Evolutionary conservation across 2,329 filamentous ascomycete species (phyloP), one percentile per base, ranked within the genome.

Genomic region (Torrubiella hemipterigena): DNA sequence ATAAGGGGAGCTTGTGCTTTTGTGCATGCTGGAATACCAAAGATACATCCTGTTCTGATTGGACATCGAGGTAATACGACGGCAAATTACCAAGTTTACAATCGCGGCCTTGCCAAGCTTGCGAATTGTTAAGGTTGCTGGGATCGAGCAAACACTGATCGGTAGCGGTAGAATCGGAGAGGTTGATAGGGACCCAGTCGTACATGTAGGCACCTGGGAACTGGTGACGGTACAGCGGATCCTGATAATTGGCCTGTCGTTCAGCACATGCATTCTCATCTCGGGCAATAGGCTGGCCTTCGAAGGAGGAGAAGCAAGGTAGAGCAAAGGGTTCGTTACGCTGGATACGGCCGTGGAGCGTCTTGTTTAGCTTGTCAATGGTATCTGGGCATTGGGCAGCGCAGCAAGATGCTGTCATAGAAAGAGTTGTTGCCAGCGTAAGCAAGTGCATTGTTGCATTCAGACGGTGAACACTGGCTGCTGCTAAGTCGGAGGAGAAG

Each of bases 141-240:
- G 19, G 5, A 25, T 41, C 36, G 9, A 41, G 32, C 7, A 41
- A 33, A n/a, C 39, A 41, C 16, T 33, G 28, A 17, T 41, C 39
- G 14, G 13, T 23, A 4, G 39, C 40, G 9, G 24, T 31, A 15
- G 19, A 18, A 26, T 42, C 33, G 3, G 39, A 37, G 11, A 35
- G 35, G 17, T 32, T 32, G 8, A 40, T 32, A n/a, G 38, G 31
- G 9, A 35, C 40, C 15, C 36, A 28, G n/a, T 42, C 38, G 34
- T 42, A 42, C 39, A 40, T 40, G 33, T 42, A 42, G 10, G 31
- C 39, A 2, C 39, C 38, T 6, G 39, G 37, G 9, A 35, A 30
- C 14, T 34, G 21, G 16, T 23, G 19, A 6, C 39, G 37, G 16
- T 40, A 37, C 1, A 21, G 16, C n/a, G 39, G 30, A 17, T 27